Conservation (phyloP, 164 flowering plant species). For the Amborella trichopoda region DNA sequence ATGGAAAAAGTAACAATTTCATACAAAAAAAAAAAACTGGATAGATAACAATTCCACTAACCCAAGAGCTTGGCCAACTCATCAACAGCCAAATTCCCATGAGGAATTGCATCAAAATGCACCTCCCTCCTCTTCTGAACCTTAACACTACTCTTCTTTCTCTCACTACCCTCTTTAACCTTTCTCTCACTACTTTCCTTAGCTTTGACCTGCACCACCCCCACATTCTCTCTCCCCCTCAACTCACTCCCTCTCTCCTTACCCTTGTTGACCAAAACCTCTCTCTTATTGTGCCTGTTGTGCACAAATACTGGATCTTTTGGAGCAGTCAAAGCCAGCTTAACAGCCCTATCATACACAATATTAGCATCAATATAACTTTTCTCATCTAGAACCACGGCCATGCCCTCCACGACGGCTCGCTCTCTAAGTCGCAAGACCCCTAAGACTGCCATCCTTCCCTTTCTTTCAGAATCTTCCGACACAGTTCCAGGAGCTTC, state of each 20-base stretch:
- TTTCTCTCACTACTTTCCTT: conserved; percentile 9
- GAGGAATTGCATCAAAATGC: conserved; percentile 27
- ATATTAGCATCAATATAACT: conserved; percentile 47
- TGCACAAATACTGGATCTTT: conserved; percentile 51
- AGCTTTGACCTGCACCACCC: conserved; percentile 8
- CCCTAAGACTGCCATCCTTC: too few relatives aligned
- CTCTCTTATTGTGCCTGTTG: too few relatives aligned
- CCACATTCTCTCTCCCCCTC: conserved; percentile 12
- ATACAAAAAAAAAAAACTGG: too few relatives aligned
- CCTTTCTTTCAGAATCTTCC: too few relatives aligned
- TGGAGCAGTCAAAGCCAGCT: conserved; percentile 57
- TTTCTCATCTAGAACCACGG: conserved; percentile 38
- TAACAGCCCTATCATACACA: conserved; percentile 44
- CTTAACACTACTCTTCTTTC: conserved; percentile 19
- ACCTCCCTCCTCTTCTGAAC: conserved; percentile 19
- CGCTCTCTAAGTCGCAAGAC: conserved; percentile 35
- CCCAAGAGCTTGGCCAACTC: conserved; percentile 82
- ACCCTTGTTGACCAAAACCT: conserved; percentile 17
- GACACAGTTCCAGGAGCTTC: too few relatives aligned
- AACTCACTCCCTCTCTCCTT: conserved; percentile 13
- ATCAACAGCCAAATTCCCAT: conserved; percentile 62
- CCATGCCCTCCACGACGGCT: conserved; percentile 69
- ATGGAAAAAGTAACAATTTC: too few relatives aligned
- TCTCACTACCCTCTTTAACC: conserved; percentile 17
- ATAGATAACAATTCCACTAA: conserved; percentile 16